Evolutionary conservation across 768 basidiomycete species (phyloP).

Genomic region (Rhodotorula sphaerocarpa): DNA sequence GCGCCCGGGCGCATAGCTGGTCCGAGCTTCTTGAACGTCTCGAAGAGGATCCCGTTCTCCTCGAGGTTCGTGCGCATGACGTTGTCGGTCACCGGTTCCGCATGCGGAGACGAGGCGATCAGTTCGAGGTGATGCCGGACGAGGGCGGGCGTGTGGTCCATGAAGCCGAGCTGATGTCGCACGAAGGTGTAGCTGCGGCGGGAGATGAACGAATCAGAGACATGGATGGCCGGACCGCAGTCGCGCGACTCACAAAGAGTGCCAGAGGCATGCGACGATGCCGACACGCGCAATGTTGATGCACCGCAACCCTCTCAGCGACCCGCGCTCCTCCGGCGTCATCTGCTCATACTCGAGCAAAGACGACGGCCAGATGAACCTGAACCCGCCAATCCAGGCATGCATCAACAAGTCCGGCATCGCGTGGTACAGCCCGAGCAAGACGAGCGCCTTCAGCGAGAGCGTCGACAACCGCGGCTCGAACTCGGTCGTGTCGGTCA

Average conservation of each 20-base stretch:
- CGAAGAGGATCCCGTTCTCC: slow-evolving; percentile 11
- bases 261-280: slow-evolving; percentile 21
- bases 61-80: slow-evolving; percentile 30
- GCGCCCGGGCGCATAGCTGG: neutral
- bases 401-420: slow-evolving; percentile 16
- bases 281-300: slow-evolving; percentile 9
- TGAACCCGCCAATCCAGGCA: slow-evolving; percentile 6
- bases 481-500: neutral
- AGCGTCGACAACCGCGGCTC: neutral
- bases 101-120: neutral
- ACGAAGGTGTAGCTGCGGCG: slow-evolving; percentile 22
- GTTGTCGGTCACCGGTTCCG: slow-evolving; percentile 9
- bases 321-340: slow-evolving; percentile 10
- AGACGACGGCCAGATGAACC: slow-evolving; percentile 7
- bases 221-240: neutral
- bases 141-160: slow-evolving; percentile 2
- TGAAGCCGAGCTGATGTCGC: slow-evolving; percentile 9
- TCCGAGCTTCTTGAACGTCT: slow-evolving; percentile 16
- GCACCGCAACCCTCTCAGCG: slow-evolving; percentile 1
- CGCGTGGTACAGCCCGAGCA: slow-evolving; percentile 24
- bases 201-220: neutral
- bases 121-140: slow-evolving; percentile 19
- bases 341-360: slow-evolving; percentile 15
- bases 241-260: slow-evolving; percentile 18
- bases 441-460: slow-evolving; percentile 19